Evolutionary conservation across 805 yeast species (phyloP).

Genomic region (Citeromyces nyonsensis): DNA sequence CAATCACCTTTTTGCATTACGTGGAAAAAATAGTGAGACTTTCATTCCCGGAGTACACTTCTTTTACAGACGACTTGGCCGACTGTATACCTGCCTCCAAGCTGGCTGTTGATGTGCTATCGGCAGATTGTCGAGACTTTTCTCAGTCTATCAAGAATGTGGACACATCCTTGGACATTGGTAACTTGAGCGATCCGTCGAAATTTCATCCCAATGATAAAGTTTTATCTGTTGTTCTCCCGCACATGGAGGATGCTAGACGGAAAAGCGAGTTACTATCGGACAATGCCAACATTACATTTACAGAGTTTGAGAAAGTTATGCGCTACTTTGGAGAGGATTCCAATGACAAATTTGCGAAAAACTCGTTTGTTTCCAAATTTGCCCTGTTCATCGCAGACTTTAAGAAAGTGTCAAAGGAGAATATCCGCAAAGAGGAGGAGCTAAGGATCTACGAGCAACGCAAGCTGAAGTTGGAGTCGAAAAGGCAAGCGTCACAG

Average conservation of each 20-base stretch:
- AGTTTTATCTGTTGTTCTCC: slow-evolving; percentile 42
- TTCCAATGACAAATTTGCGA: slow-evolving; percentile 47
- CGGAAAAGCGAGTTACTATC: slow-evolving; percentile 50
- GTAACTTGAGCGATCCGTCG: slow-evolving; percentile 70
- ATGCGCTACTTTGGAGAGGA: slow-evolving; percentile 91
- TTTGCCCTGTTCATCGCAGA: slow-evolving; percentile 69
- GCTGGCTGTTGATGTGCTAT: slow-evolving; percentile 69
- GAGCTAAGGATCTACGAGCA: slow-evolving; percentile 66
- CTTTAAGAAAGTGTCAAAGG: slow-evolving; percentile 66
- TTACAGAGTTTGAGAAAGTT: slow-evolving; percentile 49
- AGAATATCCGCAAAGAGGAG: slow-evolving; percentile 70
- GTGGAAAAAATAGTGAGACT: slow-evolving; percentile 80
- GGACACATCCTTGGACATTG: slow-evolving; percentile 58
- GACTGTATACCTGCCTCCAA: slow-evolving; percentile 48
- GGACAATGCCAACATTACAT: slow-evolving; percentile 45
- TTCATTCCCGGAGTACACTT: slow-evolving; percentile 65
- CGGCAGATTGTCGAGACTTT: slow-evolving; percentile 54
- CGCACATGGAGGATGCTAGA: slow-evolving; percentile 63
- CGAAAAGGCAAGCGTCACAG: slow-evolving; percentile 23
- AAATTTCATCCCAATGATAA: slow-evolving; percentile 76
- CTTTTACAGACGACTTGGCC: slow-evolving; percentile 60
- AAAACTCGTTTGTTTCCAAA: slow-evolving; percentile 59
- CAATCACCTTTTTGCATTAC: slow-evolving; percentile 82
- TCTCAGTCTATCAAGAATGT: slow-evolving; percentile 51
- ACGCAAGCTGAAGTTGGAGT: slow-evolving; percentile 48